A percentile compares a stretch with the other conserved stretches of the same genome.
Conservation (phyloP, 768 basidiomycete genomes). For the Amanita rubescens region DNA sequence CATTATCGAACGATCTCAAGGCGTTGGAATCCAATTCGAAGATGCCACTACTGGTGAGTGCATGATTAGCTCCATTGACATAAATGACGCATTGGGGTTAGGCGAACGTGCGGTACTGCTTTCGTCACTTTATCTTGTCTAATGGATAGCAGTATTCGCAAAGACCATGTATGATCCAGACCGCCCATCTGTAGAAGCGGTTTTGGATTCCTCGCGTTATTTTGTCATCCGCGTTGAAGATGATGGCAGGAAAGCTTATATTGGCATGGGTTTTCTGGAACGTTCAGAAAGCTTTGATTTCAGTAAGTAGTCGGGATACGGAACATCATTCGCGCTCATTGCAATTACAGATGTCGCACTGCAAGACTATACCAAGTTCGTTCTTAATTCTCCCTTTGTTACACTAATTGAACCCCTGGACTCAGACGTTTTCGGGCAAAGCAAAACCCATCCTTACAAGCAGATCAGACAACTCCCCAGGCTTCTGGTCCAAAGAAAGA, state of each 20-base stretch:
- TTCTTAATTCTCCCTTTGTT: slow-evolving; percentile 3
- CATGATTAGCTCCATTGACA: background rate
- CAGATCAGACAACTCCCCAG: slow-evolving; percentile 52
- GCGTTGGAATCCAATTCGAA: slow-evolving; percentile 71
- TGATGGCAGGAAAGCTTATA: slow-evolving; percentile 79
- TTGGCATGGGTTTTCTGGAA: slow-evolving; percentile 90
- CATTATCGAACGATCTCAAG: slow-evolving; percentile 68
- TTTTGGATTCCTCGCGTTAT: slow-evolving; percentile 90
- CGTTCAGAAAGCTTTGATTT: slow-evolving; percentile 88
- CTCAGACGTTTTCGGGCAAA: slow-evolving; percentile 57
- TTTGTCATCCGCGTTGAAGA: slow-evolving; percentile 93
- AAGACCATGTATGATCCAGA: slow-evolving; percentile 73
- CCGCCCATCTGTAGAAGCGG: slow-evolving; percentile 87
- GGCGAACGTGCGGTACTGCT: slow-evolving; percentile 4
- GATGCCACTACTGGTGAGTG: slow-evolving; percentile 67
- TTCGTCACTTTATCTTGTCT: slow-evolving; percentile 2
- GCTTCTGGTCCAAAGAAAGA: slow-evolving; percentile 82
- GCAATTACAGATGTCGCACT: slow-evolving; percentile 61
- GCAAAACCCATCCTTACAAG: slow-evolving; percentile 41
- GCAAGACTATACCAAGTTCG: slow-evolving; percentile 80
- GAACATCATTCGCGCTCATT: background rate
- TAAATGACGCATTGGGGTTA: background rate
- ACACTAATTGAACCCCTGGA: background rate
- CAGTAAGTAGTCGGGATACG: slow-evolving; percentile 43
- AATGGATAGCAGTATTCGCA: slow-evolving; percentile 64